Evolutionary conservation across 1,139 yeast genomes (phyloP).

Genomic region (Suhomyces anneliseae): DNA sequence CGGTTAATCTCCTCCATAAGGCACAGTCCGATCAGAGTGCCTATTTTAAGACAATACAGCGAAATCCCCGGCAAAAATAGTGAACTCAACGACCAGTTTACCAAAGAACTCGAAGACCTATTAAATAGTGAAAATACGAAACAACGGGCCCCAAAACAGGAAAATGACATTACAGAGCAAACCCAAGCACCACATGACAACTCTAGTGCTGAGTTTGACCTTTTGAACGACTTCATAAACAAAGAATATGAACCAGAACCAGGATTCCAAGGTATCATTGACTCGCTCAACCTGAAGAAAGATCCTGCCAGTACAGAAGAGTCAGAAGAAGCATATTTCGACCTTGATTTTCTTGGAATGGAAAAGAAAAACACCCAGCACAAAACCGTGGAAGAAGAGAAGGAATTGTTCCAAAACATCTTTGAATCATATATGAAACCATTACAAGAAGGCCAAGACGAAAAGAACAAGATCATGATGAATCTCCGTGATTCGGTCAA

Average conservation of each 20-base stretch:
- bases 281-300: conserved; percentile 5
- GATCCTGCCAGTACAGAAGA: conserved; percentile 1
- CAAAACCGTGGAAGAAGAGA: conserved; percentile 23
- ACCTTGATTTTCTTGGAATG: conserved; percentile 15
- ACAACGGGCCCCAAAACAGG: background rate
- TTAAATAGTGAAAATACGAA: background rate
- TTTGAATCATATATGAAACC: conserved; percentile 25
- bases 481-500: conserved; percentile 12
- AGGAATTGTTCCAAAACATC: conserved; percentile 25
- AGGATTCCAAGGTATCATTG: conserved; percentile 8
- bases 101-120: conserved; percentile 1
- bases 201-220: conserved; percentile 11
- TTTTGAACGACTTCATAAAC: conserved; percentile 15
- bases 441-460: conserved; percentile 8
- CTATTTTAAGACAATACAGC: background rate
- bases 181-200: background rate
- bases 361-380: conserved; percentile 3
- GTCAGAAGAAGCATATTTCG: conserved; percentile 19
- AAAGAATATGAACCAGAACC: conserved; percentile 9
- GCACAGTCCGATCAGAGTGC: background rate
- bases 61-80: background rate
- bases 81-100: conserved; percentile 1
- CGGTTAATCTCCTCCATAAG: background rate
- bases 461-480: conserved; percentile 9
- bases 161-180: background rate